Percentiles rank a stretch among this genome's conserved stretches.
Conservation (phyloP, 331 rosid genomes). For the Spiraea crenata region DNA sequence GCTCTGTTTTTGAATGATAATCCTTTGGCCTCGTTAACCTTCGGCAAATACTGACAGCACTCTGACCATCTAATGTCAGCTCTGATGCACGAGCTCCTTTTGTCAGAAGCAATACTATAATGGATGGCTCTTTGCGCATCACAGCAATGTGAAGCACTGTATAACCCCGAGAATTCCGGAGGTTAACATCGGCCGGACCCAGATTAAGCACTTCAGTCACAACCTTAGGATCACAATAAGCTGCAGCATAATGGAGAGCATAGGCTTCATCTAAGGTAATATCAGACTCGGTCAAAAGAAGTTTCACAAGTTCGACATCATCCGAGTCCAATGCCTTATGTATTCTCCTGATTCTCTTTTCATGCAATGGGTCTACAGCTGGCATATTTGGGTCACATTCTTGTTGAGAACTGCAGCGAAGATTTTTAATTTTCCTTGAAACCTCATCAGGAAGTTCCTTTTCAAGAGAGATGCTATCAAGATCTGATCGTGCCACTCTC, state of each 20-base stretch:
- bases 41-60: constrained; percentile 46
- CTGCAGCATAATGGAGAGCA: constrained; percentile 56
- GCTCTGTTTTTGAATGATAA: constrained; percentile 38
- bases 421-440: constrained; percentile 33
- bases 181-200: constrained; percentile 45
- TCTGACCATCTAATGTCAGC: constrained; percentile 42
- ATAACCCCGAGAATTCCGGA: constrained; percentile 39
- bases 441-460: constrained; percentile 47
- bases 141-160: constrained; percentile 54
- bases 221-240: constrained; percentile 50
- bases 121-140: constrained; percentile 47
- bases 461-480: constrained; percentile 37
- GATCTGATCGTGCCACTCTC: constrained; percentile 48
- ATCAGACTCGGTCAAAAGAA: constrained; percentile 40
- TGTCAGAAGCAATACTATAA: constrained; percentile 39
- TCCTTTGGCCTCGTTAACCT: constrained; percentile 53
- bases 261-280: constrained; percentile 44
- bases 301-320: constrained; percentile 49
- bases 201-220: constrained; percentile 43
- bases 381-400: constrained; percentile 11
- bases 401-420: constrained; percentile 24
- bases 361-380: constrained; percentile 27
- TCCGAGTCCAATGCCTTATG: constrained; percentile 44
- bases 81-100: constrained; percentile 46
- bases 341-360: constrained; percentile 47